Evolutionary conservation across 2,329 filamentous ascomycete species (phyloP).

Genomic region (Graphiopsis chlorocephala): DNA sequence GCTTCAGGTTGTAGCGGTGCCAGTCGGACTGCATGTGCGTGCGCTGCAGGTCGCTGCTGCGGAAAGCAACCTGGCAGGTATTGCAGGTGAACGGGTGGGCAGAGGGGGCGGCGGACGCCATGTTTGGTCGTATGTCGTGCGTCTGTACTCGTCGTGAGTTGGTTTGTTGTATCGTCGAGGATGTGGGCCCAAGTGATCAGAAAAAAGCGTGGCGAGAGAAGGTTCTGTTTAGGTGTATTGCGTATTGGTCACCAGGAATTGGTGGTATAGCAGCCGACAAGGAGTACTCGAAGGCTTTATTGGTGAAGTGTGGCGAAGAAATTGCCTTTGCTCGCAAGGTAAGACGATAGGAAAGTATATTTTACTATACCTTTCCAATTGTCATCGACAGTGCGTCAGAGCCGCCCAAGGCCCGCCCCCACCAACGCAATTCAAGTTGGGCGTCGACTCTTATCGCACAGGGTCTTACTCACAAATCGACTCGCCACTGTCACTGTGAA

Average conservation of each 20-base stretch:
- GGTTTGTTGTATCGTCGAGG: neutral
- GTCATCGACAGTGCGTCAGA: slow-evolving; percentile 4
- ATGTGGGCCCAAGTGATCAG: neutral
- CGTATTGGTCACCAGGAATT: neutral
- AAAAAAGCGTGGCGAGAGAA: slow-evolving; percentile 4
- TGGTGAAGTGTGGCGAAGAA: neutral
- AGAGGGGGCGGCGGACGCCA: slow-evolving; percentile 18
- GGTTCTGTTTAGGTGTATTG: neutral
- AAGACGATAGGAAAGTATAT: neutral
- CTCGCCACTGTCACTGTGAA: too few species aligned
- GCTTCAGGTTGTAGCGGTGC: slow-evolving; percentile 90
- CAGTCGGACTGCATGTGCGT: slow-evolving; percentile 98
- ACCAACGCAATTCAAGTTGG: neutral
- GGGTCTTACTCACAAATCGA: neutral
- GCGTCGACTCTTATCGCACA: neutral
- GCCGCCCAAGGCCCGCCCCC: neutral
- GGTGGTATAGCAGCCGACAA: neutral
- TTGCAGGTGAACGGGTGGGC: slow-evolving; percentile 95
- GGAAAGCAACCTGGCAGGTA: slow-evolving; percentile 94
- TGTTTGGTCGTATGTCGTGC: neutral
- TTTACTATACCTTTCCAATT: neutral
- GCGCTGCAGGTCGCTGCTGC: slow-evolving; percentile 87
- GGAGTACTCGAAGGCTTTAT: neutral
- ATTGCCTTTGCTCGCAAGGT: neutral
- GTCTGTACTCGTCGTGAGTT: neutral